These are phyloP conservation scores for Pleurotus cornucopiae DNA, from an alignment of 768 basidiomycete species.

Conservation along the genomic window DNA sequence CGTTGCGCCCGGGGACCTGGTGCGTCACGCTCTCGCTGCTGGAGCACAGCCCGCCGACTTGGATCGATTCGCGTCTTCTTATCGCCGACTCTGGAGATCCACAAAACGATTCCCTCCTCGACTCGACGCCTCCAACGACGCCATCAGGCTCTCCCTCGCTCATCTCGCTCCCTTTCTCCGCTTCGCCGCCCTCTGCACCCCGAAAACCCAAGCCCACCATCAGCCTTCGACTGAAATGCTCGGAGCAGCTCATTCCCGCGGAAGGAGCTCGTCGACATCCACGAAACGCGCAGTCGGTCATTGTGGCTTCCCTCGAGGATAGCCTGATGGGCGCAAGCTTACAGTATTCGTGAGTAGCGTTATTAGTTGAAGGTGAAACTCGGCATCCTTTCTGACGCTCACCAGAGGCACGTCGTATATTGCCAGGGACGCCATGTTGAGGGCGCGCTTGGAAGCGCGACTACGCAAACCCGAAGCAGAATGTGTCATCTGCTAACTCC, in stretches of 20 bases:
- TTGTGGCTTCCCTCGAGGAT: conserved; percentile 38
- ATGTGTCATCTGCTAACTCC: conserved; percentile 38
- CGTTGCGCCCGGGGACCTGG: conserved; percentile 35
- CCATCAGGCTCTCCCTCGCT: conserved; percentile 8
- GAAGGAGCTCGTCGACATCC: conserved; percentile 3
- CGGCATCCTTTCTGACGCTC: background rate
- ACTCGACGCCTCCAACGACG: conserved; percentile 5
- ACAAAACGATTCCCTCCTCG: conserved; percentile 9
- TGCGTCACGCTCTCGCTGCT: conserved; percentile 46
- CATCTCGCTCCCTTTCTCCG: background rate
- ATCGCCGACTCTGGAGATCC: conserved; percentile 28
- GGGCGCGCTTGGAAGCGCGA: conserved; percentile 41
- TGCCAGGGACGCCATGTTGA: conserved; percentile 38
- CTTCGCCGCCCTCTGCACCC: conserved; percentile 2
- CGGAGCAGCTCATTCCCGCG: conserved; percentile 26
- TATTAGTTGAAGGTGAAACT: background rate
- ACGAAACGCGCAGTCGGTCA: conserved; percentile 16
- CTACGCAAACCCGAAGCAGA: conserved; percentile 35
- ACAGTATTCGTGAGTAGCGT: conserved; percentile 45
- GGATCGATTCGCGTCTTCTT: conserved; percentile 48
- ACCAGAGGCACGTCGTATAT: conserved; percentile 43
- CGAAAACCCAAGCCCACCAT: conserved; percentile 28
- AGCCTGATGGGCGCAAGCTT: conserved; percentile 39
- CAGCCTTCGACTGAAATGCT: conserved; percentile 32
- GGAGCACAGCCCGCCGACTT: conserved; percentile 56